Conservation (phyloP, 352 stramenopile genomes). For the Aphanomyces stellatus region DNA sequence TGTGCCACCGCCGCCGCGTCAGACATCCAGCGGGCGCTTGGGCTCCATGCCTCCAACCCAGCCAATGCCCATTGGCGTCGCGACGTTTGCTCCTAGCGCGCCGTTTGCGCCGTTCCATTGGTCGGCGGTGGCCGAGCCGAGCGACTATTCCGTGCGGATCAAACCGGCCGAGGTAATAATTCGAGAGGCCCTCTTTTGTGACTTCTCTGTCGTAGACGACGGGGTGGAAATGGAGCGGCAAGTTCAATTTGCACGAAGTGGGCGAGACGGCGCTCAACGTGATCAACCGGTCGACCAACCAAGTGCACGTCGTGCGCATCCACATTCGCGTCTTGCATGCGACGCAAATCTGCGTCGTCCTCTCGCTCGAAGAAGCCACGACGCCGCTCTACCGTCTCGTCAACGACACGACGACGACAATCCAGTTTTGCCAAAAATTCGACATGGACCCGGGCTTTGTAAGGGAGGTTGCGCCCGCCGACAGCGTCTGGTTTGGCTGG, state of each 20-base stretch:
- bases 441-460: constrained; percentile 21
- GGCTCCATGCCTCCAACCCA: neutral
- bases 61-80: neutral
- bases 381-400: constrained; percentile 74
- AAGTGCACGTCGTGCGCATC: constrained; percentile 68
- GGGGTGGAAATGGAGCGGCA: constrained; percentile 69
- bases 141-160: constrained; percentile 52
- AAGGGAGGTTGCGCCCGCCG: constrained; percentile 43
- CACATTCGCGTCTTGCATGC: constrained; percentile 67
- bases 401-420: constrained; percentile 62
- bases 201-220: constrained; percentile 21
- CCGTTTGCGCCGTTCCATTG: constrained; percentile 60
- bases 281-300: constrained; percentile 69
- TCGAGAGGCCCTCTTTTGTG: too few relatives aligned
- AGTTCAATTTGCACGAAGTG: constrained; percentile 73
- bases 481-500: constrained; percentile 76
- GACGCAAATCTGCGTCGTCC: constrained; percentile 62
- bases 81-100: constrained; percentile 26
- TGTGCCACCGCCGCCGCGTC: too few relatives aligned
- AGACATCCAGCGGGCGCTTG: neutral
- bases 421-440: constrained; percentile 79
- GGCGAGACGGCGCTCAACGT: constrained; percentile 79
- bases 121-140: constrained; percentile 40
- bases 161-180: constrained; percentile 25
- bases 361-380: constrained; percentile 56